Conservation (phyloP, 176 grass and related monocot genomes). For the Typha latifolia region DNA sequence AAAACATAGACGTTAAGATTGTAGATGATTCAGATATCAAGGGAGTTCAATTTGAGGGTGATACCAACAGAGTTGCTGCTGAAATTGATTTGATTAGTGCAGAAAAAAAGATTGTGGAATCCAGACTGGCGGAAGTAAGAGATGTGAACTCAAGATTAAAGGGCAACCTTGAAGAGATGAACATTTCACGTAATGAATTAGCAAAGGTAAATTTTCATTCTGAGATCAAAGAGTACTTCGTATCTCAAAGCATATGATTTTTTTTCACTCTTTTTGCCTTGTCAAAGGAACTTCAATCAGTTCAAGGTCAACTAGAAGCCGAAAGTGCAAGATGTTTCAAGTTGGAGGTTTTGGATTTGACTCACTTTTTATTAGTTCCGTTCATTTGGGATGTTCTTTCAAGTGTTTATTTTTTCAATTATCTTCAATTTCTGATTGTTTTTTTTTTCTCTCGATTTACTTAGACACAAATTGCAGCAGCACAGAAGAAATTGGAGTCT, state of each 20-base stretch:
- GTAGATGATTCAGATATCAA: slow-evolving; percentile 54
- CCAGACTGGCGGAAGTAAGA: slow-evolving; percentile 48
- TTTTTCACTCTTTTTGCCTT: slow-evolving; percentile 11
- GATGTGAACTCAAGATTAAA: slow-evolving; percentile 62
- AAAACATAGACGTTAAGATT: slow-evolving; percentile 32
- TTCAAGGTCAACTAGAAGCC: slow-evolving; percentile 66
- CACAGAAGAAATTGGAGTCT: slow-evolving; percentile 55
- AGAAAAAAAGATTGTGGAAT: slow-evolving; percentile 50
- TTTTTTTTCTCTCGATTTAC: slow-evolving; percentile 18
- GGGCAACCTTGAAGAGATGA: slow-evolving; percentile 48
- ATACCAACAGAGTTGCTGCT: slow-evolving; percentile 41
- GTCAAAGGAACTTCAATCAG: slow-evolving; percentile 79
- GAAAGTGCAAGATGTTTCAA: slow-evolving; percentile 89
- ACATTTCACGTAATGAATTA: slow-evolving; percentile 57
- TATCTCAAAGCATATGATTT: not conserved
- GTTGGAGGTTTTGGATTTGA: slow-evolving; percentile 56
- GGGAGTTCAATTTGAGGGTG: slow-evolving; percentile 38
- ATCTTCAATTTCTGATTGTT: slow-evolving; percentile 9
- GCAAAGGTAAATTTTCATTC: slow-evolving; percentile 51
- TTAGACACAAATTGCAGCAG: slow-evolving; percentile 66
- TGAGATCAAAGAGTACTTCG: not conserved
- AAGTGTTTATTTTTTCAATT: slow-evolving; percentile 17
- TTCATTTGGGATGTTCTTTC: not conserved
- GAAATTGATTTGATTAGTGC: slow-evolving; percentile 38
- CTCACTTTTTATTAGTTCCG: not conserved